phyloP scores from a whole-genome alignment of 108 stramenopile genomes.

The Cyclotella baltica region DNA sequence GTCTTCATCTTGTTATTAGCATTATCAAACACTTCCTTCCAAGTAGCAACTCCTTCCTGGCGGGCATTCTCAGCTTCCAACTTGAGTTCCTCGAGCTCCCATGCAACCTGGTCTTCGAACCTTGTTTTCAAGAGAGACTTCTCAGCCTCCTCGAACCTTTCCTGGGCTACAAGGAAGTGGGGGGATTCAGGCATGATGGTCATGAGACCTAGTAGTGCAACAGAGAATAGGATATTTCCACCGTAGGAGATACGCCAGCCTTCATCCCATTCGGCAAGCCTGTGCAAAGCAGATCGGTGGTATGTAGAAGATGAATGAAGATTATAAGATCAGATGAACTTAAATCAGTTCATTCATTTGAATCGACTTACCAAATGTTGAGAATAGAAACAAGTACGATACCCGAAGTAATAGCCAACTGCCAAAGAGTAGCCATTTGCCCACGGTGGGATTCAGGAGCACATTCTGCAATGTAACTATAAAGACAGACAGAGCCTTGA shows the following conservation, averaged over 20 bases:
- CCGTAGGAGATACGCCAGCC: slow-evolving; percentile 57
- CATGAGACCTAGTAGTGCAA: slow-evolving; percentile 37
- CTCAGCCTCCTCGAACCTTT: slow-evolving; percentile 30
- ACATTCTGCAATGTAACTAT: slow-evolving; percentile 46
- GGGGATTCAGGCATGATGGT: slow-evolving; percentile 56
- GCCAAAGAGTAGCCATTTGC: slow-evolving; percentile 45
- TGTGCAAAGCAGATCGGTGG: not conserved
- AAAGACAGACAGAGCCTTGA: not conserved
- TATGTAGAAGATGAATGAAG: not conserved
- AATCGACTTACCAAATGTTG: slow-evolving; percentile 29
- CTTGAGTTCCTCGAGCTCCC: slow-evolving; percentile 32
- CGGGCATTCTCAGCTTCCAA: slow-evolving; percentile 17
- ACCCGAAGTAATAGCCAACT: slow-evolving; percentile 49
- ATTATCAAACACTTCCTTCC: slow-evolving; percentile 33
- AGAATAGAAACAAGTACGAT: slow-evolving; percentile 38
- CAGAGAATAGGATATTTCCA: slow-evolving; percentile 50
- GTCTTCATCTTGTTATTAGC: slow-evolving; percentile 21
- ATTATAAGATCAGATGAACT: not conserved
- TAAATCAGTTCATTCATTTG: not conserved
- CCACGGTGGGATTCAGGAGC: slow-evolving; percentile 50
- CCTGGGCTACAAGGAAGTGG: slow-evolving; percentile 45
- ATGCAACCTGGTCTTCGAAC: slow-evolving; percentile 37
- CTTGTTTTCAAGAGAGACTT: slow-evolving; percentile 33
- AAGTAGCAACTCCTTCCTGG: slow-evolving; percentile 27
- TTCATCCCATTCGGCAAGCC: slow-evolving; percentile 37